These are phyloP conservation scores for Rubroboletus satanas DNA, from an alignment of 768 basidiomycete genomes.

Conservation along the genomic window DNA sequence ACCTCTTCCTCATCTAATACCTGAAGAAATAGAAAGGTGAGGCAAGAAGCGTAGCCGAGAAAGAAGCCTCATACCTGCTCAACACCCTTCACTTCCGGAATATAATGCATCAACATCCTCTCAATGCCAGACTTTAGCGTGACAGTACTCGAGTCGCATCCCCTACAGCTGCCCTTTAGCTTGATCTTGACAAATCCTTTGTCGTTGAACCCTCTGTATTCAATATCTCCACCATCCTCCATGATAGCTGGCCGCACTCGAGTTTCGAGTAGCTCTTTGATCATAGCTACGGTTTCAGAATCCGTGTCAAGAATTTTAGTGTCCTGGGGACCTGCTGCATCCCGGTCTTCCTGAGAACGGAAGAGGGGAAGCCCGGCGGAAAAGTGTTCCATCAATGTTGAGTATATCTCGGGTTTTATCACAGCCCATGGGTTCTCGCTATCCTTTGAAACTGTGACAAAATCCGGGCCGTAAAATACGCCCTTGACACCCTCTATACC, in stretches of 20 bases:
- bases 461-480: conserved; percentile 97
- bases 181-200: conserved; percentile 81
- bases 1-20: conserved; percentile 87
- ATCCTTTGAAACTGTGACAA: conserved; percentile 93
- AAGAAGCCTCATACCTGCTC: conserved; percentile 57
- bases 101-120: conserved; percentile 98
- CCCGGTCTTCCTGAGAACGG: conserved; percentile 73
- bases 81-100: conserved; percentile 91
- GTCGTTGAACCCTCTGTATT: conserved; percentile 88
- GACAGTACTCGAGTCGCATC: conserved; percentile 90
- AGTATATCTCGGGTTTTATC: conserved; percentile 95
- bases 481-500: conserved; percentile 87
- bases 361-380: conserved; percentile 88
- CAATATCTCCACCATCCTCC: conserved; percentile 99
- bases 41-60: neutral
- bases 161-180: conserved; percentile 95
- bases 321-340: conserved; percentile 86
- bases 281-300: conserved; percentile 97
- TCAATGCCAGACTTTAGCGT: conserved; percentile 97
- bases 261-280: conserved; percentile 95
- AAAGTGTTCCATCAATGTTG: conserved; percentile 95
- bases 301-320: conserved; percentile 92
- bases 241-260: conserved; percentile 94
- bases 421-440: conserved; percentile 82
- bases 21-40: conserved; percentile 38